Evolutionary conservation across 345 rosid species (phyloP).

Genomic region (Aquilaria yunnanensis): DNA sequence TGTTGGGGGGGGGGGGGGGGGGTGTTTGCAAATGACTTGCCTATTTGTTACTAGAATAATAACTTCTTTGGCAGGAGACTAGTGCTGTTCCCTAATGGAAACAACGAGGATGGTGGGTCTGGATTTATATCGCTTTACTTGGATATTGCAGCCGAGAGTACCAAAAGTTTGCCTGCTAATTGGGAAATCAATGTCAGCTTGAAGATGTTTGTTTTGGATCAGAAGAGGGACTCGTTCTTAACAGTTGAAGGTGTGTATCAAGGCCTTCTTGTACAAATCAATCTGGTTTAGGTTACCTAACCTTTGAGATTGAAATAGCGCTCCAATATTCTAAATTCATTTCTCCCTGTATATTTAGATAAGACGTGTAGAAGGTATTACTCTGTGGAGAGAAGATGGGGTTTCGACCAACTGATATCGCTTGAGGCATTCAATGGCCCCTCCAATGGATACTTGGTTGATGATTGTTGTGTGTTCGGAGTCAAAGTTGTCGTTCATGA

Average conservation of each 20-base stretch:
- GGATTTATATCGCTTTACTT: background rate
- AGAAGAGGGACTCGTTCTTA: background rate
- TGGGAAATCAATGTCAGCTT: background rate
- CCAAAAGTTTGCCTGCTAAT: background rate
- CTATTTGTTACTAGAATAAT: background rate
- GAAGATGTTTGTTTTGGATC: background rate
- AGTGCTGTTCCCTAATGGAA: background rate
- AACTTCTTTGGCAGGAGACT: background rate
- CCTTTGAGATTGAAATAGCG: background rate
- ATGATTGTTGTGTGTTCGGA: background rate
- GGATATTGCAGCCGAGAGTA: background rate
- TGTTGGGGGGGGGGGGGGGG: too few species aligned
- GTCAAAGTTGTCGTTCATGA: background rate
- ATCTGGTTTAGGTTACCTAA: background rate
- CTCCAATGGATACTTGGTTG: background rate
- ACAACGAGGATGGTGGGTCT: too few species aligned
- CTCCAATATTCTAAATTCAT: background rate
- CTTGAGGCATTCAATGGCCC: background rate
- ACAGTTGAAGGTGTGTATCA: conserved; percentile 2
- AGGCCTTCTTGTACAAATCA: background rate
- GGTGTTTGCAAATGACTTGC: background rate
- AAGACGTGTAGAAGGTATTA: background rate
- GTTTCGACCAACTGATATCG: background rate
- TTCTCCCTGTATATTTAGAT: background rate
- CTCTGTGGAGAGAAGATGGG: background rate